Evolutionary conservation across 208 protist genomes (phyloP).

Genomic region (Crithidia bombi): DNA sequence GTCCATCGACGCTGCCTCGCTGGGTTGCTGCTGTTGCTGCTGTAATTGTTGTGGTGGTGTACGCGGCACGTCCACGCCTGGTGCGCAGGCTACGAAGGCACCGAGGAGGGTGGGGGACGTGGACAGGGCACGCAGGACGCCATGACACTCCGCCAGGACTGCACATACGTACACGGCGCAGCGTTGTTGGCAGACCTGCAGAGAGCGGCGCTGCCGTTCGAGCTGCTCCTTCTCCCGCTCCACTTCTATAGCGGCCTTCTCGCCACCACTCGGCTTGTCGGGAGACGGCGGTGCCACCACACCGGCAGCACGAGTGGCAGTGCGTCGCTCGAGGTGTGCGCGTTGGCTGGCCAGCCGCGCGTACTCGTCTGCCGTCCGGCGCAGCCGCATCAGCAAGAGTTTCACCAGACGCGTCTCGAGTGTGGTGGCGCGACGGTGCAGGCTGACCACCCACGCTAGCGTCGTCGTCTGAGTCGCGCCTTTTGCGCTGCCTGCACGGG

Average conservation of each 20-base stretch:
- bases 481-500: neutral
- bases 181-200: neutral
- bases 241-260: neutral
- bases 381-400: constrained; percentile 21
- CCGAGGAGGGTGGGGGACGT: constrained; percentile 22
- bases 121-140: constrained; percentile 18
- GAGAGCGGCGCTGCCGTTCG: neutral
- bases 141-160: constrained; percentile 20
- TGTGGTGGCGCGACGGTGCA: constrained; percentile 20
- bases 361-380: constrained; percentile 24
- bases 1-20: neutral
- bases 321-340: neutral
- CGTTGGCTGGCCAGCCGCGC: constrained; percentile 13
- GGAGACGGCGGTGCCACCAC: no score
- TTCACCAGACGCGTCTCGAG: constrained; percentile 32
- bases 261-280: no score
- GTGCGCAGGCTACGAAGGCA: constrained; percentile 27
- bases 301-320: no score
- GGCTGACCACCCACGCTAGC: constrained; percentile 9
- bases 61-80: constrained; percentile 6
- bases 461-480: neutral
- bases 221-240: neutral
- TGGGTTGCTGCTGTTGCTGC: neutral
- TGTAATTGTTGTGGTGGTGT: neutral
- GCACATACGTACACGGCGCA: constrained; percentile 5